phyloP scores from a whole-genome alignment of 1,284 basidiomycete genomes.

The Marasmius sp. region DNA sequence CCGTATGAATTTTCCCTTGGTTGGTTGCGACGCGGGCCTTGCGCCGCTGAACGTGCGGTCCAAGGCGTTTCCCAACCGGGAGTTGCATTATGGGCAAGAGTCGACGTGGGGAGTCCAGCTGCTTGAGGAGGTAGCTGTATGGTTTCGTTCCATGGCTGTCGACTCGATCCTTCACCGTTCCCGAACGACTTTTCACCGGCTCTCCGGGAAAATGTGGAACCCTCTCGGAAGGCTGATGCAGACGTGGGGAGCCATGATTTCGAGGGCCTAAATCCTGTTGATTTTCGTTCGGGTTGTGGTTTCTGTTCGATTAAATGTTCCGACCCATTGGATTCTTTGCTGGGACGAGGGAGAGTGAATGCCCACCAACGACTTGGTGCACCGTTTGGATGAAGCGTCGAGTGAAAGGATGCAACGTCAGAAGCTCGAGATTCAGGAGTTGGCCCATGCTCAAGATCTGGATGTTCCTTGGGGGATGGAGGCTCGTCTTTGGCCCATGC shows the following conservation, averaged over 20 bases:
- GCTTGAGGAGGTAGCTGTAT: conserved; percentile 39
- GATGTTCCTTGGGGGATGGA: conserved; percentile 62
- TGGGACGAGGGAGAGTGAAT: conserved; percentile 51
- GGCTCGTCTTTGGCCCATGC: conserved; percentile 84
- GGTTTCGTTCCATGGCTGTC: conserved; percentile 32
- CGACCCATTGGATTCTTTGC: conserved; percentile 19
- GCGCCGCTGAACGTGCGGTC: conserved; percentile 47
- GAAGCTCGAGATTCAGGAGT: conserved; percentile 40
- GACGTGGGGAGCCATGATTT: conserved; percentile 42
- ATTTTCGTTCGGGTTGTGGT: conserved; percentile 27
- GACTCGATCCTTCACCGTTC: conserved; percentile 7
- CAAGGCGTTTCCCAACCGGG: conserved; percentile 72
- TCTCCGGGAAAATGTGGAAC: conserved; percentile 23
- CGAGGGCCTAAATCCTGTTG: conserved; percentile 36
- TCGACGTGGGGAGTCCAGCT: conserved; percentile 43
- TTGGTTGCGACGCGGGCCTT: conserved; percentile 31
- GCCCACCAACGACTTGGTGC: conserved; percentile 67
- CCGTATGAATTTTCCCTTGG: conserved; percentile 31
- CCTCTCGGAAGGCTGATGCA: conserved; percentile 28
- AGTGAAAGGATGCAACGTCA: conserved; percentile 53
- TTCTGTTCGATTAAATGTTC: conserved; percentile 19
- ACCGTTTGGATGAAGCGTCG: conserved; percentile 36
- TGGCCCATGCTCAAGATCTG: conserved; percentile 26
- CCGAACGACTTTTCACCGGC: conserved; percentile 11
- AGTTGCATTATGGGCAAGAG: conserved; percentile 46